These are phyloP conservation scores for Lumnitzera racemosa DNA, from an alignment of 345 rosid species.

Conservation along the genomic window DNA sequence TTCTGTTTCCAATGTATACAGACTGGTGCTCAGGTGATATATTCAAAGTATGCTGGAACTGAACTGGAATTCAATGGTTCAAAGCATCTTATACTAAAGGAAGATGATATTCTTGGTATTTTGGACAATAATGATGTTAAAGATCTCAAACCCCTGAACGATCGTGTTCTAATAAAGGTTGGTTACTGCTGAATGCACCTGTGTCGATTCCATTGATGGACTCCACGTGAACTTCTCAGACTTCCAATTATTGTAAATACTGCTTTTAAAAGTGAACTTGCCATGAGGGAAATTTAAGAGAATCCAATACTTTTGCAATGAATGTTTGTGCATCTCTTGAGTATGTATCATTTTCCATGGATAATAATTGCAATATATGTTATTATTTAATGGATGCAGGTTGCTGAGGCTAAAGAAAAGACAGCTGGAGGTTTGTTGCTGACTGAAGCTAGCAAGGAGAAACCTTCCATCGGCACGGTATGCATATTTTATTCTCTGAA, in stretches of 20 bases:
- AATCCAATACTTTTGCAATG: background rate
- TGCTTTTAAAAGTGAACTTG: background rate
- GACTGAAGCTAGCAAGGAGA: conserved; percentile 82
- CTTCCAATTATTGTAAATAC: background rate
- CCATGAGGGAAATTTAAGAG: too few relatives aligned
- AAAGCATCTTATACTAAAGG: conserved; percentile 79
- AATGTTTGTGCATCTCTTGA: background rate
- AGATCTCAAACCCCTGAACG: conserved; percentile 91
- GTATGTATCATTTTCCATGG: too few relatives aligned
- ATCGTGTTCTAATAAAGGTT: conserved; percentile 85
- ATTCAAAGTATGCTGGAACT: conserved; percentile 91
- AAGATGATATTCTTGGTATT: conserved; percentile 86
- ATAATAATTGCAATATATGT: too few relatives aligned
- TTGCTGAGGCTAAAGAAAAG: conserved; percentile 87
- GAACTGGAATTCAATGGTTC: conserved; percentile 73
- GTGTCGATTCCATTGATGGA: too few relatives aligned
- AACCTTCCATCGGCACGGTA: conserved; percentile 87
- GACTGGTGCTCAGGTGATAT: conserved; percentile 74
- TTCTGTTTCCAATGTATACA: conserved; percentile 12
- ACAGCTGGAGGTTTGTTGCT: conserved; percentile 92
- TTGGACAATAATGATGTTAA: conserved; percentile 90
- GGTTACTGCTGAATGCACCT: background rate
- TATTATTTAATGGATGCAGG: conserved; percentile 26
- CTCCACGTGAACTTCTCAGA: background rate
- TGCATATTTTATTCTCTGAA: conserved; percentile 1